Percentiles rank a stretch among this genome's conserved stretches.
Conservation (phyloP, 1,139 yeast species). For the Wickerhamiella infanticola region DNA sequence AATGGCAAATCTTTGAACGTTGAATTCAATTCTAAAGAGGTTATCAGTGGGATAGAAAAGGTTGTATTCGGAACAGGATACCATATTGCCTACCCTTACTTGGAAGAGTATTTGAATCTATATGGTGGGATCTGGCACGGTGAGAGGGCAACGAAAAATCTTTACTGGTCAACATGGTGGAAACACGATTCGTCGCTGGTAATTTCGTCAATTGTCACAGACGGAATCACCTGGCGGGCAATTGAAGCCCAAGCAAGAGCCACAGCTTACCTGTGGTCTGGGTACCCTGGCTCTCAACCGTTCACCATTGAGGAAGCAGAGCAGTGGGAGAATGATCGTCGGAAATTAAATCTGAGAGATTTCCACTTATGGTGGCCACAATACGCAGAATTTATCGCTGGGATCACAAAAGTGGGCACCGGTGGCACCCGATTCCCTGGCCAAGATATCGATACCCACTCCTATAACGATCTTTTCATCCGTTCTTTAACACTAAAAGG, state of each 20-base stretch:
- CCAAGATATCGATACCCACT: neutral
- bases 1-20: slow-evolving; percentile 8
- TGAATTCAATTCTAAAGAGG: slow-evolving; percentile 11
- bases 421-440: neutral
- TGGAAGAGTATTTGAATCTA: slow-evolving; percentile 12
- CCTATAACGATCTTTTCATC: slow-evolving; percentile 3
- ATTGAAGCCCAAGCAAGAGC: slow-evolving; percentile 16
- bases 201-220: slow-evolving; percentile 13
- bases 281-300: slow-evolving; percentile 8
- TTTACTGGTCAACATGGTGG: slow-evolving; percentile 18
- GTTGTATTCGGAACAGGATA: slow-evolving; percentile 16
- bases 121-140: slow-evolving; percentile 13
- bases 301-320: slow-evolving; percentile 7
- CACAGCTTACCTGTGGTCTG: slow-evolving; percentile 14
- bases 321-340: slow-evolving; percentile 14
- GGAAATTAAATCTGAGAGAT: slow-evolving; percentile 8
- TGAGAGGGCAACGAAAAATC: slow-evolving; percentile 8
- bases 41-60: slow-evolving; percentile 10
- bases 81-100: slow-evolving; percentile 12
- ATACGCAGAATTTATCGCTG: slow-evolving; percentile 11
- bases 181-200: slow-evolving; percentile 16
- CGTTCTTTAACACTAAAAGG: slow-evolving; percentile 4
- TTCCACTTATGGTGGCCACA: slow-evolving; percentile 17
- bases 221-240: slow-evolving; percentile 14
- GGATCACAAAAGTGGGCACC: slow-evolving; percentile 12